Evolutionary conservation across 768 basidiomycete species (phyloP), one percentile per base, ranked within the genome.

Genomic region (Cubamyces lactineus): DNA sequence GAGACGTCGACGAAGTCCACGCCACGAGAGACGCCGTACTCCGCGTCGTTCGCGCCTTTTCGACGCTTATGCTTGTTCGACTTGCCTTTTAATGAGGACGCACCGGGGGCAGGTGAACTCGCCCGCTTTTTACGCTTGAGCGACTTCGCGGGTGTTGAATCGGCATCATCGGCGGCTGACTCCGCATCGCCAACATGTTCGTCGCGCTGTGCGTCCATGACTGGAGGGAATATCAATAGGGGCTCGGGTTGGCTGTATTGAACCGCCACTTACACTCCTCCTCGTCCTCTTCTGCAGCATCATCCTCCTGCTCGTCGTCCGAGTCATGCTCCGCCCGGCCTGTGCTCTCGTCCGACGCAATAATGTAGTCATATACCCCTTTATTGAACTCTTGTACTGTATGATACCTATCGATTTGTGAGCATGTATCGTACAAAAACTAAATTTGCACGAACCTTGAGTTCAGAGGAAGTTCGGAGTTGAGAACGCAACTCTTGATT

Each of bases 371-470:
- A 69, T 98, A 98, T 8, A 97, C 93, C 2, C 97, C 97, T 68
- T 93, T 92, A 75, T 99, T 99, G 71, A 99, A 99, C 74, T 98
- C 97, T 69, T 99, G 96, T 1, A 99, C 97, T 1, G 90, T 89
- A 70, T 99, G 97, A 70, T 95, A 97, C 74, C 94, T 94, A 15
- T 21, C 13, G 8, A 12, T 49, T 70, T 28, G 69, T 66, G 26
- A 43, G 21, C 11, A 53, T 7, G 6, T 13, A 2, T n/a, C 30
- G 43, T 39, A 26, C 23, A 2, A 53, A 55, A 39, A 13, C 1
- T 26, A 16, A 6, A 6, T 26, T 34, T 34, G 34, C 34, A 51
- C 70, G 28, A 53, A 87, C 89, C 96, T 85, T 19, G 96, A 97
- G 71, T 97, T 98, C 57, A 98, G 77, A 0, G 97, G 97, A 30